Base-by-base conservation (phyloP, 2,329 filamentous ascomycete genomes). In the Helotiales sp. region DNA sequence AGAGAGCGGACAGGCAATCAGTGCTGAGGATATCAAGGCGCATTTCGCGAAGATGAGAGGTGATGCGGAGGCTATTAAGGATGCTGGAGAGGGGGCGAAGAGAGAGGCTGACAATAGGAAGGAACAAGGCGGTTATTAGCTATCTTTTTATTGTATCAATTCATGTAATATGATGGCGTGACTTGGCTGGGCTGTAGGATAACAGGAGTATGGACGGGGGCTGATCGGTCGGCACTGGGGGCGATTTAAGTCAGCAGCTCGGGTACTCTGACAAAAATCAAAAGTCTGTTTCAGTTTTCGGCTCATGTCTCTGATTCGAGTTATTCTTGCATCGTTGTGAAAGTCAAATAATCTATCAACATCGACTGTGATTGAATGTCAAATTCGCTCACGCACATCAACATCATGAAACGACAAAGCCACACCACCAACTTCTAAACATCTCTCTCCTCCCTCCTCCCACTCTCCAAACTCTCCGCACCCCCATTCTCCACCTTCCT, bases 41-140 rank as follows among this genome's bases (percentile, higher is more conserved):
- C 97, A 97, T 78, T 99, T 99, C 85, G 95, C 95, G 61, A 95
- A 96, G 81, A 80, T 99, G 73, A 87, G 96, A 70, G 96, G 96
- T 66, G 96, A 98, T 79, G 92, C 93, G 52, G 82, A 91, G 52
- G 74, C 71, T 55, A 76, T 77, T 6, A 73, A 71, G 59, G 72
- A 75, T 17, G 75, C 74, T 13, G 71, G 70, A 5, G 74, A 75
- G 50, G 73, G 74, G 43, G 75, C 74, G 20, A 76, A 75, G 61
- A 74, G 71, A 55, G 52, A 52, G n/a, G 61, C 20, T 26, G 76
- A 80, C 75, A 76, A 76, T 61, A 78, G 82, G 61, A 79, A 75
- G 65, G 82, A 84, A 62, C 82, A 85, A 72, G 80, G 79, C 69
- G 83, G 83, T n/a, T 77, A 75, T 68, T 78, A 54, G 73, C 6